Conservation (phyloP, 176 grass and related monocot genomes). For the Tillandsia fasciculata region DNA sequence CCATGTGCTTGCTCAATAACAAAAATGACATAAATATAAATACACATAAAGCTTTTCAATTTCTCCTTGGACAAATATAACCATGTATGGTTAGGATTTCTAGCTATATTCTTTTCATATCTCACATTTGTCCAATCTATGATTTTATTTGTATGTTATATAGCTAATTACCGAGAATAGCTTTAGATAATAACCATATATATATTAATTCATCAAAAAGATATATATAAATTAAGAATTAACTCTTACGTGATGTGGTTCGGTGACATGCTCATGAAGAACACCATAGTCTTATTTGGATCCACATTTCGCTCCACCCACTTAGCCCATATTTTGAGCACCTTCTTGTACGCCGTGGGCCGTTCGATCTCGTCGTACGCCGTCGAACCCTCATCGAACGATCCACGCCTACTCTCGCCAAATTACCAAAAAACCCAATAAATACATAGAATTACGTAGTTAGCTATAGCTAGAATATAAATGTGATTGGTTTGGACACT, state of each 20-base stretch:
- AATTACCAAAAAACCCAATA: not conserved
- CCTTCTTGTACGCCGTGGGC: slow-evolving; percentile 62
- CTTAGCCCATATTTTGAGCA: slow-evolving; percentile 79
- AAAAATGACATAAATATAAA: too few species aligned
- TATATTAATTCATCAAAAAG: not conserved
- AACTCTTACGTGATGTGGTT: slow-evolving; percentile 77
- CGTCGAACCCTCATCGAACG: slow-evolving; percentile 57
- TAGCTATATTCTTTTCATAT: too few species aligned
- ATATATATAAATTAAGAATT: slow-evolving; percentile 16
- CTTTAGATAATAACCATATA: not conserved
- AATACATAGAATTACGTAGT: not conserved
- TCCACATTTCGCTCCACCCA: slow-evolving; percentile 90
- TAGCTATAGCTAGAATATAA: not conserved
- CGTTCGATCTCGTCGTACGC: slow-evolving; percentile 76
- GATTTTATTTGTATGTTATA: too few species aligned
- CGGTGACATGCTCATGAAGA: slow-evolving; percentile 97
- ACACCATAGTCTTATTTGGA: slow-evolving; percentile 60
- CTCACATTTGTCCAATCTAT: too few species aligned
- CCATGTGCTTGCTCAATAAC: too few species aligned
- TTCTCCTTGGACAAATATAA: too few species aligned
- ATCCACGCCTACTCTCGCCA: slow-evolving; percentile 33
- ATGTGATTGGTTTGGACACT: slow-evolving; percentile 8
- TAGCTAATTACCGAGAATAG: too few species aligned
- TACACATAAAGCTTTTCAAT: too few species aligned
- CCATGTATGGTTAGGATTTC: too few species aligned